Evolutionary conservation across 2,329 filamentous ascomycete genomes (phyloP).

Genomic region (Incumbomyces delicatus): DNA sequence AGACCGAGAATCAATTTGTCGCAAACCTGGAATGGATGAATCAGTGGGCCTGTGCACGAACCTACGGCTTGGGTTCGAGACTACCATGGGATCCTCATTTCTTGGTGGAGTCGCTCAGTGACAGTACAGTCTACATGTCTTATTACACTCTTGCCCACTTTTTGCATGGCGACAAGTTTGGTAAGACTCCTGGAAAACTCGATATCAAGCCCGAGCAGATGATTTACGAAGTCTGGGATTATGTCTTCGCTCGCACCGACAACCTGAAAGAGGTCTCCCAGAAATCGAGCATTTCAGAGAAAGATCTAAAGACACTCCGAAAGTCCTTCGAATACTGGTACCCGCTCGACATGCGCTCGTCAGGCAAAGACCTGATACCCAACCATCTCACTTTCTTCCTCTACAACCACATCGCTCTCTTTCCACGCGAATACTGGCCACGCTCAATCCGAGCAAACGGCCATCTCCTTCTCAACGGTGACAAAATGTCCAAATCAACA

Average conservation of each 20-base stretch:
- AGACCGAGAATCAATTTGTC: slow-evolving; percentile 71
- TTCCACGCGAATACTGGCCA: slow-evolving; percentile 82
- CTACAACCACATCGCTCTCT: slow-evolving; percentile 86
- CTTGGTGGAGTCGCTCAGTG: slow-evolving; percentile 83
- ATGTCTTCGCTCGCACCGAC: slow-evolving; percentile 72
- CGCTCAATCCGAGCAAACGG: slow-evolving; percentile 78
- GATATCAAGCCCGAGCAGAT: slow-evolving; percentile 74
- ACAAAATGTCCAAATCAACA: slow-evolving; percentile 98
- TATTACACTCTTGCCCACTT: slow-evolving; percentile 53
- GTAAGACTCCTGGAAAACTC: slow-evolving; percentile 57
- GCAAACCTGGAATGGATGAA: slow-evolving; percentile 85
- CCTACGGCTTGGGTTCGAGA: slow-evolving; percentile 85
- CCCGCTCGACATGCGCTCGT: slow-evolving; percentile 76
- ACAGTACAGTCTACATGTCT: slow-evolving; percentile 76
- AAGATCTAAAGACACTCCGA: slow-evolving; percentile 67
- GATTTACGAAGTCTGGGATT: slow-evolving; percentile 94
- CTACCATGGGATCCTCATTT: slow-evolving; percentile 88
- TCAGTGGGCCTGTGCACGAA: slow-evolving; percentile 89
- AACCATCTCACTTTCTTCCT: slow-evolving; percentile 95
- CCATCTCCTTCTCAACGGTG: slow-evolving; percentile 85
- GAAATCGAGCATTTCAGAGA: slow-evolving; percentile 61
- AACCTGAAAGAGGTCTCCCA: slow-evolving; percentile 54
- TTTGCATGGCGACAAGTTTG: slow-evolving; percentile 79
- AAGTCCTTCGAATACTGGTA: slow-evolving; percentile 97
- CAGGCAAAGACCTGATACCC: slow-evolving; percentile 84